phyloP scores from a whole-genome alignment of 179 eudicot species.

The Vitellaria paradoxa region DNA sequence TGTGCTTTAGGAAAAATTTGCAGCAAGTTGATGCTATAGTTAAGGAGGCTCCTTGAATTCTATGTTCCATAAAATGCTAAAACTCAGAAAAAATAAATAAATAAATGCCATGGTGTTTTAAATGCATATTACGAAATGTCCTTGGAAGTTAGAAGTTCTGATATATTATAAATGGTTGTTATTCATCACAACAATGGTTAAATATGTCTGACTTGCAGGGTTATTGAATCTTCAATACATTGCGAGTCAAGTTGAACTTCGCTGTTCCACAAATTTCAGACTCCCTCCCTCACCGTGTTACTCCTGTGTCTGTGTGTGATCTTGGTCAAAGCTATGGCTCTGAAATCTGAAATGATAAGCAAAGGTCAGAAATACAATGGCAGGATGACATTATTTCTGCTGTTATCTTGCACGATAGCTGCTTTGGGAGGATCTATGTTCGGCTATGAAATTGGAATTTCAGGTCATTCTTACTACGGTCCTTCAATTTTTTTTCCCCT shows the following conservation, averaged over 20 bases:
- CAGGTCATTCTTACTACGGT: constrained; percentile 13
- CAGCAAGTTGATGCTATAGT: too few relatives aligned
- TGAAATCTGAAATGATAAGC: neutral
- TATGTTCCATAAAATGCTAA: too few relatives aligned
- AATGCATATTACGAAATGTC: too few relatives aligned
- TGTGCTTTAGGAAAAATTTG: too few relatives aligned
- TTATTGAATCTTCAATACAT: too few relatives aligned
- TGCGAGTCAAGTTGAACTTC: neutral
- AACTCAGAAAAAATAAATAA: too few relatives aligned
- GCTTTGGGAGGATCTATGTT: constrained; percentile 24
- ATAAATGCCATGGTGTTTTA: too few relatives aligned
- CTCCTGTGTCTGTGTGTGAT: neutral
- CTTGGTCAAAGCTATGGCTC: constrained; percentile 15
- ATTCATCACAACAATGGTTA: too few relatives aligned
- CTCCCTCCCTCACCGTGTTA: neutral
- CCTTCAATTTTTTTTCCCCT: neutral
- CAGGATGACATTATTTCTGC: constrained; percentile 17
- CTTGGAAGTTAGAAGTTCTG: too few relatives aligned
- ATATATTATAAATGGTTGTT: too few relatives aligned
- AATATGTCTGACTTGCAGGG: too few relatives aligned
- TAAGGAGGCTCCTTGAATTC: too few relatives aligned
- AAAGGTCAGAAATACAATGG: constrained; percentile 15
- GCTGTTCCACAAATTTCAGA: neutral
- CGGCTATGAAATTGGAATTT: constrained; percentile 25
- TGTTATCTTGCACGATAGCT: constrained; percentile 24